Evolutionary conservation across 2,329 filamentous ascomycete genomes (phyloP).

Genomic region (Apiospora kogelbergensis): DNA sequence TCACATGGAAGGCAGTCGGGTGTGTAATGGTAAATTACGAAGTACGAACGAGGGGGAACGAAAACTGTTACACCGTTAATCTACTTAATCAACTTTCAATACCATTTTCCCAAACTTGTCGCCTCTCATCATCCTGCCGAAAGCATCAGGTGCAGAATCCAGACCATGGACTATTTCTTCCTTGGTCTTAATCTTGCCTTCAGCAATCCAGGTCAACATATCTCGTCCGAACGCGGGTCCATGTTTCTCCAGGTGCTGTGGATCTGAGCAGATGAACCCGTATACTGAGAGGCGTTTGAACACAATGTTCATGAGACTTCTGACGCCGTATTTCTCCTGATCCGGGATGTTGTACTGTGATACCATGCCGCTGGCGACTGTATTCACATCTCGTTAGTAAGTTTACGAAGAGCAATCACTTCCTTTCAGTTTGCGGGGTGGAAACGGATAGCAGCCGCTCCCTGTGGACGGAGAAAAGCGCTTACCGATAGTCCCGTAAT

Average conservation of each 20-base stretch:
- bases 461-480: too few relatives aligned
- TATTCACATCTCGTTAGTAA: not conserved
- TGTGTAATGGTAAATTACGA: too few relatives aligned
- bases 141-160: not conserved
- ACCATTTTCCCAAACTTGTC: constrained; percentile 18
- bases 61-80: too few relatives aligned
- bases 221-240: not conserved
- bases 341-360: constrained; percentile 11
- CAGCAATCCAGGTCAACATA: constrained; percentile 8
- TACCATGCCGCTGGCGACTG: constrained; percentile 14
- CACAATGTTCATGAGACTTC: constrained; percentile 14
- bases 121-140: constrained; percentile 2
- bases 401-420: too few relatives aligned
- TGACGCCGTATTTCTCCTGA: constrained; percentile 27
- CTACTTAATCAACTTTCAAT: constrained; percentile 11
- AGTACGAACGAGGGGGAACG: too few relatives aligned
- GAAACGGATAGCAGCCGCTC: too few relatives aligned
- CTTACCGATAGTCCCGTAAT: constrained; percentile 10
- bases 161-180: constrained; percentile 7
- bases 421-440: too few relatives aligned
- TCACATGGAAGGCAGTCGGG: too few relatives aligned
- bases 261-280: constrained; percentile 13
- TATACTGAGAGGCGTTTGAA: constrained; percentile 14
- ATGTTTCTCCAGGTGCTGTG: not conserved
- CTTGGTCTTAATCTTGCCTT: constrained; percentile 15